Conservation (phyloP, 768 basidiomycete species). For the Neoboletus magnificus region DNA sequence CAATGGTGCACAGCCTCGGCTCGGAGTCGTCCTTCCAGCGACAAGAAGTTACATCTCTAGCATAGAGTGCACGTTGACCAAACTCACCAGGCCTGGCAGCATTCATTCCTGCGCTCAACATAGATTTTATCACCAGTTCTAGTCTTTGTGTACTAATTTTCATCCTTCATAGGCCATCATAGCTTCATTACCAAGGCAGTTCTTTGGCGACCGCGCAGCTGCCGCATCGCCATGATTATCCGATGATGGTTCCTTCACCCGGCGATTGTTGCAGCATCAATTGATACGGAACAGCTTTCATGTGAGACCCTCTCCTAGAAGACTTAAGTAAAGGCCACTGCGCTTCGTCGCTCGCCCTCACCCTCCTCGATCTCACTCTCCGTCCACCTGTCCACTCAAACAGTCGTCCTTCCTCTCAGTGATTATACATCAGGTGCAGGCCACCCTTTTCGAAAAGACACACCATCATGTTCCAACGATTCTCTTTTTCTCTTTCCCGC, state of each 20-base stretch:
- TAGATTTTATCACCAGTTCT: not conserved
- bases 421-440: slow-evolving; percentile 13
- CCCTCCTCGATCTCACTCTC: not conserved
- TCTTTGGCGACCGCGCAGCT: not conserved
- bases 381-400: not conserved
- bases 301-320: not conserved
- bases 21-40: no score
- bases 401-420: not conserved
- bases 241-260: slow-evolving; percentile 2
- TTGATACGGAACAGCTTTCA: slow-evolving; percentile 5
- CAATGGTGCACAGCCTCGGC: not conserved
- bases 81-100: no score
- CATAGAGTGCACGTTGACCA: not conserved
- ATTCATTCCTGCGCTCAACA: not conserved
- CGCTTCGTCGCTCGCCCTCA: not conserved
- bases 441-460: not conserved
- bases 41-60: not conserved
- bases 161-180: not conserved
- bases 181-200: slow-evolving; percentile 1
- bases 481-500: slow-evolving; percentile 15
- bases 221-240: not conserved
- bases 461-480: slow-evolving; percentile 15
- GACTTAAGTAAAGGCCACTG: not conserved
- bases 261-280: not conserved
- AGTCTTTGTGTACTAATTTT: not conserved